Percentiles rank a stretch among this genome's conserved stretches.
Conservation (phyloP, 176 grass and related monocot species). For the Rhynchospora breviuscula region DNA sequence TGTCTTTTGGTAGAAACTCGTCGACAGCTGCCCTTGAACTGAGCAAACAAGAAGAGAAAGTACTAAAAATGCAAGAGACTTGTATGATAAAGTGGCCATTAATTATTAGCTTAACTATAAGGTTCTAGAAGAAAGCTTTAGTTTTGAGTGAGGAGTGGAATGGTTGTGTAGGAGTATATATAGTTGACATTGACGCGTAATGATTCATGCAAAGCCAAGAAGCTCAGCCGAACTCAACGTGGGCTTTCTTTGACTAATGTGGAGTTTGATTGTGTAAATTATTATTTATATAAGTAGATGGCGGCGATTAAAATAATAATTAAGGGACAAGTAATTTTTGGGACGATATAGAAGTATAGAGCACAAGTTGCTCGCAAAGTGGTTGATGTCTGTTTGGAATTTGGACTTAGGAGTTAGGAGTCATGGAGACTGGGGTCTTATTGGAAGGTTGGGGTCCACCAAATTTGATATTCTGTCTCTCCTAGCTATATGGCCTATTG, state of each 20-base stretch:
- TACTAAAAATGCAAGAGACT: background rate
- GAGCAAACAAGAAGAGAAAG: conserved; percentile 14
- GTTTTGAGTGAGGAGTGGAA: background rate
- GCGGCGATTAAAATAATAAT: conserved; percentile 11
- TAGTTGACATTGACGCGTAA: conserved; percentile 4
- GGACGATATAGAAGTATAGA: background rate
- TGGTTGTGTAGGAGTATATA: background rate
- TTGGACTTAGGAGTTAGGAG: too few species aligned
- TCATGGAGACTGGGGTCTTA: background rate
- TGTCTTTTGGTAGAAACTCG: conserved; percentile 16
- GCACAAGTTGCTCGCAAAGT: too few species aligned
- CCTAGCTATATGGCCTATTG: background rate
- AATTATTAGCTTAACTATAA: conserved; percentile 17
- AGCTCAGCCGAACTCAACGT: background rate
- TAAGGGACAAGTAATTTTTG: background rate
- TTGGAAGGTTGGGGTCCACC: background rate
- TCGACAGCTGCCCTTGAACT: conserved; percentile 8
- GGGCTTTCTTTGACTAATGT: background rate
- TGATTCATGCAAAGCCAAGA: background rate
- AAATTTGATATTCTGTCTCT: background rate
- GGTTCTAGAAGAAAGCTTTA: background rate
- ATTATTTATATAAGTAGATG: background rate
- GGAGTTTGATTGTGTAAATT: background rate
- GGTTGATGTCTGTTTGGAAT: background rate
- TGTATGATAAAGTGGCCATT: conserved; percentile 27